Evolutionary conservation across 2,329 filamentous ascomycete genomes (phyloP), one percentile per base, ranked within the genome.

Genomic region (Ramularia endophylla): DNA sequence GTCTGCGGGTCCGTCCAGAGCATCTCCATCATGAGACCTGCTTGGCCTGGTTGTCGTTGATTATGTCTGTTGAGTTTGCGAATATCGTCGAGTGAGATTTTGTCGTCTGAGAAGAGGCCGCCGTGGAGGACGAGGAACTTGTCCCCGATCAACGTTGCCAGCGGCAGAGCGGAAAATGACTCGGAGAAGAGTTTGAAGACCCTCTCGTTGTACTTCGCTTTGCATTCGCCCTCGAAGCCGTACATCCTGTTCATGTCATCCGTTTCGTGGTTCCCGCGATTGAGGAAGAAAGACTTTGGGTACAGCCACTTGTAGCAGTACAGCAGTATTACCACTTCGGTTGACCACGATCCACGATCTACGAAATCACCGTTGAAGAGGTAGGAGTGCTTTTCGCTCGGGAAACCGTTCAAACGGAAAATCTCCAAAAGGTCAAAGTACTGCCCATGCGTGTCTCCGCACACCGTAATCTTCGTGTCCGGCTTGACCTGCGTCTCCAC

Each of bases 1-100:
- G 85, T 76, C 64, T 98, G 92, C 2, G 92, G 92, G 62, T 98
- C 92, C 1, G 92, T 97, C 92, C 92, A 98, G 34, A 98, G 77
- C 92, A 98, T 98, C 68, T 98, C 92, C 92, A 98, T 98, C 92
- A 98, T 98, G 56, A 98, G 70, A 11, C 92, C 92, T 36, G 85
- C 71, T 65, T 98, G 92, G 22, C 92, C 92, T 2, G 92, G 90
- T 59, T 97, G 90, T 47, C 87, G 78, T 67, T 97, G 92, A 63
- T 78, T 81, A 68, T 95, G 89, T 52, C 90, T 77, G 67, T 97
- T 83, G 43, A 97, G 73, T 68, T 94, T 94, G 53, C 92, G 80
- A 54, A 98, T 94, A 61, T 98, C 90, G 53, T 97, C 87, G 38
- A 98, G 71, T 1, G 86, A 89, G 50, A 90, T 76, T 54, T 86